A percentile compares a stretch with the other conserved stretches of the same genome.
phyloP scores from a whole-genome alignment of 352 stramenopile species.

The Phytophthora ohioensis region DNA sequence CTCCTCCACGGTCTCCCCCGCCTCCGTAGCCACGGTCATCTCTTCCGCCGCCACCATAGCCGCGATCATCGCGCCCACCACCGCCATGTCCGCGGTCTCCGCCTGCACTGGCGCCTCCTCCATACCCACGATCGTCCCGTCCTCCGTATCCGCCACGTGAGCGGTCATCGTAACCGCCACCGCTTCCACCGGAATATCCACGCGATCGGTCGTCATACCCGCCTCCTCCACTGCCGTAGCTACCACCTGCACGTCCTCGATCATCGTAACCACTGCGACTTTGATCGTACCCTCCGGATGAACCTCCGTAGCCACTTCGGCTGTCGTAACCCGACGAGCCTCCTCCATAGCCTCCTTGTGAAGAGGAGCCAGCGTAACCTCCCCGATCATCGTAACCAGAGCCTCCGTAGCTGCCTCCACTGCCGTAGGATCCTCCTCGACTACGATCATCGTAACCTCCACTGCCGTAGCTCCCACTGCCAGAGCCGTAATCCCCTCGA shows the following conservation, averaged over 20 bases:
- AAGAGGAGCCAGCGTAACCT: conserved; percentile 29
- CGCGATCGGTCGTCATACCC: neutral
- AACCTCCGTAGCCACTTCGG: conserved; percentile 21
- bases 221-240: too few species aligned
- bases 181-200: neutral
- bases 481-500: conserved; percentile 31
- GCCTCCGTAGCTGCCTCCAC: conserved; percentile 17
- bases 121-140: conserved; percentile 25
- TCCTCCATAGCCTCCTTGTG: conserved; percentile 42
- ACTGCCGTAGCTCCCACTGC: conserved; percentile 7
- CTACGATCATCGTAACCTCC: conserved; percentile 37
- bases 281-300: conserved; percentile 4
- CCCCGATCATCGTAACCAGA: conserved; percentile 35
- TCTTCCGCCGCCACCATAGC: conserved; percentile 14
- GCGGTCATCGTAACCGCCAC: conserved; percentile 33
- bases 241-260: conserved; percentile 1
- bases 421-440: conserved; percentile 19
- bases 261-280: conserved; percentile 39
- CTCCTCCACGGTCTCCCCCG: conserved; percentile 22
- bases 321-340: conserved; percentile 42
- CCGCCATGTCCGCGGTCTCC: conserved; percentile 19
- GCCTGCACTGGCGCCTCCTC: conserved; percentile 15
- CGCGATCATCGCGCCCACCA: conserved; percentile 11
- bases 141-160: conserved; percentile 30
- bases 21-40: conserved; percentile 24